phyloP scores from a whole-genome alignment of 164 flowering plant genomes.

The Houttuynia cordata region DNA sequence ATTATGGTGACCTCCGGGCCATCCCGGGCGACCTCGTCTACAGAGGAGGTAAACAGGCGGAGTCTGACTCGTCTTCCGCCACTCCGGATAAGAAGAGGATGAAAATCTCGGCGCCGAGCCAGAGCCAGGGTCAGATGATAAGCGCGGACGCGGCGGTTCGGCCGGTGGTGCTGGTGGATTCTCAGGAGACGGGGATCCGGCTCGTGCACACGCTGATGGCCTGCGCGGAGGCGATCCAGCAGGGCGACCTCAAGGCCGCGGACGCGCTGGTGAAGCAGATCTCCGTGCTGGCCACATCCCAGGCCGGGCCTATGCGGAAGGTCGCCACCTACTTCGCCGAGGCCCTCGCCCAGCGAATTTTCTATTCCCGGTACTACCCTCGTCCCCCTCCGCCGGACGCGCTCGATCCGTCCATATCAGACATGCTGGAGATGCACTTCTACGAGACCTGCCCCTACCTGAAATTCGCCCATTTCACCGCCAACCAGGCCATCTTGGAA shows the following conservation, averaged over 20 bases:
- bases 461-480: constrained; percentile 90
- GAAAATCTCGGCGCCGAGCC: constrained; percentile 17
- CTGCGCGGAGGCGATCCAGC: constrained; percentile 75
- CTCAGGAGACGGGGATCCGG: constrained; percentile 57
- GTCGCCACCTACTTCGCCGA: constrained; percentile 69
- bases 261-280: constrained; percentile 62
- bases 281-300: constrained; percentile 49
- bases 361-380: constrained; percentile 22
- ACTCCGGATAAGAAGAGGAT: constrained; percentile 21
- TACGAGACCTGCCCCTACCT: constrained; percentile 79
- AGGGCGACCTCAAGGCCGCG: constrained; percentile 38
- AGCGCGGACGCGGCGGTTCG: constrained; percentile 10
- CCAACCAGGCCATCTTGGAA: constrained; percentile 84
- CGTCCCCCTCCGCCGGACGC: constrained; percentile 23
- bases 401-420: constrained; percentile 27
- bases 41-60: constrained; percentile 10
- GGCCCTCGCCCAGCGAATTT: constrained; percentile 59
- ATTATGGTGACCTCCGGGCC: constrained; percentile 51
- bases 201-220: constrained; percentile 77
- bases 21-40: constrained; percentile 49
- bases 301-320: constrained; percentile 76
- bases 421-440: constrained; percentile 65
- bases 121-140: background rate
- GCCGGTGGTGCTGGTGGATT: constrained; percentile 49
- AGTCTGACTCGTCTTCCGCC: constrained; percentile 1